phyloP scores from a whole-genome alignment of 495 filamentous ascomycete species.

The Endocarpon pusillum region DNA sequence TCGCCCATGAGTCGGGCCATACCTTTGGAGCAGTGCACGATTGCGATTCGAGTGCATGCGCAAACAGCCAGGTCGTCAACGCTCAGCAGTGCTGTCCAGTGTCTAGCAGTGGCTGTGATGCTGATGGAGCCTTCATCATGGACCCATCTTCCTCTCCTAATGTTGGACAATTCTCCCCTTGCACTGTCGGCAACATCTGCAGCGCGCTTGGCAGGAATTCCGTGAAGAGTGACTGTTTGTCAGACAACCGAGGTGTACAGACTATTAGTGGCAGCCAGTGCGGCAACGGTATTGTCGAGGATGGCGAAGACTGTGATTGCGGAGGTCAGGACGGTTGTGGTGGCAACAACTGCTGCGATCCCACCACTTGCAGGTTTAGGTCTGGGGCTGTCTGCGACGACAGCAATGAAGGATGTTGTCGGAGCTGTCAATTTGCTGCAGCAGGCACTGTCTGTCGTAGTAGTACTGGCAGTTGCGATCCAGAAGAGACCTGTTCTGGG shows the following conservation, averaged over 20 bases:
- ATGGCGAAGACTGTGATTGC: constrained; percentile 91
- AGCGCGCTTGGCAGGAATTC: constrained; percentile 69
- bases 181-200: constrained; percentile 87
- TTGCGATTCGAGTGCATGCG: constrained; percentile 54
- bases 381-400: constrained; percentile 66
- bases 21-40: constrained; percentile 95
- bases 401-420: constrained; percentile 81
- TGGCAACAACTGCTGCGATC: constrained; percentile 65
- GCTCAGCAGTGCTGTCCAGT: constrained; percentile 80
- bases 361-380: constrained; percentile 78
- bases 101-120: constrained; percentile 50
- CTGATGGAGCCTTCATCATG: constrained; percentile 72
- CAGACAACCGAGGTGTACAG: constrained; percentile 64
- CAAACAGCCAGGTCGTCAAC: constrained; percentile 36
- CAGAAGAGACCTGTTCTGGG: constrained; percentile 67
- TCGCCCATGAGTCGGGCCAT: constrained; percentile 90
- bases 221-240: constrained; percentile 60
- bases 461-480: constrained; percentile 66
- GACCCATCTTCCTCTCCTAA: constrained; percentile 65
- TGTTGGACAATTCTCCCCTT: constrained; percentile 69
- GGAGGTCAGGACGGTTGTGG: constrained; percentile 58
- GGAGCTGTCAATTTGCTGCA: constrained; percentile 52
- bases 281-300: constrained; percentile 93
- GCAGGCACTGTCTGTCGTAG: constrained; percentile 57
- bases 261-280: constrained; percentile 79